These are phyloP conservation scores for Ehretia macrophylla DNA, from an alignment of 257 asterid species.

Conservation along the genomic window DNA sequence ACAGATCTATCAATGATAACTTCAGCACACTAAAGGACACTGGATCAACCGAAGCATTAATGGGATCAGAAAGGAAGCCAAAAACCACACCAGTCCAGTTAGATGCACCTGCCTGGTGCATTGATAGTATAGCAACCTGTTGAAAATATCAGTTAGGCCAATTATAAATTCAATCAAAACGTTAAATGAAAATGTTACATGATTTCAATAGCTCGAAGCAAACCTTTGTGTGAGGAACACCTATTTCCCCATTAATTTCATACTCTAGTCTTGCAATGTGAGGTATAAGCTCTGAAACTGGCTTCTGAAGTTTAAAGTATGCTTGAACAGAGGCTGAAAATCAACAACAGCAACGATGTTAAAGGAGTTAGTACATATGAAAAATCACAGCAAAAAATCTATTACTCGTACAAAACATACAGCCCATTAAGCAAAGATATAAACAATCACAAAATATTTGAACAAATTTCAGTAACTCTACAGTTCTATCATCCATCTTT, in stretches of 20 bases:
- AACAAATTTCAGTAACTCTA: too few species aligned
- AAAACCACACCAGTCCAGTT: constrained; percentile 67
- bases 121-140: constrained; percentile 70
- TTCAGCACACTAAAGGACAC: constrained; percentile 49
- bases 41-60: constrained; percentile 39
- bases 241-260: constrained; percentile 65
- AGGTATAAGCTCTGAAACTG: constrained; percentile 60
- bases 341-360: constrained; percentile 19
- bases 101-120: constrained; percentile 49
- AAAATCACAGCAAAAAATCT: constrained; percentile 1
- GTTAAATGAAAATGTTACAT: constrained; percentile 3
- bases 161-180: constrained; percentile 1
- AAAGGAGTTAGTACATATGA: not conserved
- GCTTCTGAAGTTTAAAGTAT: constrained; percentile 60
- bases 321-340: constrained; percentile 76
- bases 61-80: constrained; percentile 66
- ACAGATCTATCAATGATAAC: constrained; percentile 54
- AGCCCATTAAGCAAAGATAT: too few species aligned
- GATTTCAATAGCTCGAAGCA: constrained; percentile 22
- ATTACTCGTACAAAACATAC: not conserved
- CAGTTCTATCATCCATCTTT: too few species aligned
- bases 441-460: too few species aligned
- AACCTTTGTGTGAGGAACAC: constrained; percentile 69
- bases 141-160: constrained; percentile 15
- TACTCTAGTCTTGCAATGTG: constrained; percentile 62